Base-by-base conservation (phyloP, 2,329 filamentous ascomycete species). In the Ceratocystis destructans region DNA sequence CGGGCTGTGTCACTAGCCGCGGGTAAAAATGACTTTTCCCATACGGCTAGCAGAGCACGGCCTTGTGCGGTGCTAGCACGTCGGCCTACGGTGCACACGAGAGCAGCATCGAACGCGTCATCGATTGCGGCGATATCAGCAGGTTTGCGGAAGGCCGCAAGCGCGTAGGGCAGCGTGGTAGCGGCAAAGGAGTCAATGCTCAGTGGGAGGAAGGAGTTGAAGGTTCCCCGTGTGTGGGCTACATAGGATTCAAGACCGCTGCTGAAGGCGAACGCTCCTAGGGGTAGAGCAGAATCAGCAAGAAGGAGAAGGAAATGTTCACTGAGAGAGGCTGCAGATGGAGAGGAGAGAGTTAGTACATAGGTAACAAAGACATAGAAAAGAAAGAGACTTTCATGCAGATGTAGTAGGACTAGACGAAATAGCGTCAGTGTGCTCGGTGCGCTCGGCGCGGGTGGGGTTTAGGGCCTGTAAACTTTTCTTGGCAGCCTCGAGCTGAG, bases 241-340 rank as follows among this genome's bases (percentile, higher is more conserved):
- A 92, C 83, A 74, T 87, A 93, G 50, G 89, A 93, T 76, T 94
- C 89, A 17, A 94, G 82, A 2, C 89, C 89, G 70, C 84, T 88
- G 78, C 86, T 89, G 78, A 93, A 94, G 71, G 89, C 89, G 76
- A 94, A 94, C n/a, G 89, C 90, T 67, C 89, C 89, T 0, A 94
- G 80, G 0, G 89, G 89, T 1, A 94, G 83, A 15, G 88, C 88
- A 1, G 89, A 92, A 78, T 94, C 89, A 61, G 89, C 84, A 62
- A 93, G 84, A 2, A 94, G 80, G 41, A 93, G 83, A 46, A 91
- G 82, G 70, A 87, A 86, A 75, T 93, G 89, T 33, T 81, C 73
- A 28, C 75, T 70, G 41, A 71, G 66, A 68, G 48, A 64, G 7
- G 45, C 12, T 15, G 22, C 46, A 10, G 46, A 7, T 48, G n/a